Percentiles rank a stretch among this genome's conserved stretches.
Conservation (phyloP, 805 yeast species). For the Cyberlindnera bimundalis region DNA sequence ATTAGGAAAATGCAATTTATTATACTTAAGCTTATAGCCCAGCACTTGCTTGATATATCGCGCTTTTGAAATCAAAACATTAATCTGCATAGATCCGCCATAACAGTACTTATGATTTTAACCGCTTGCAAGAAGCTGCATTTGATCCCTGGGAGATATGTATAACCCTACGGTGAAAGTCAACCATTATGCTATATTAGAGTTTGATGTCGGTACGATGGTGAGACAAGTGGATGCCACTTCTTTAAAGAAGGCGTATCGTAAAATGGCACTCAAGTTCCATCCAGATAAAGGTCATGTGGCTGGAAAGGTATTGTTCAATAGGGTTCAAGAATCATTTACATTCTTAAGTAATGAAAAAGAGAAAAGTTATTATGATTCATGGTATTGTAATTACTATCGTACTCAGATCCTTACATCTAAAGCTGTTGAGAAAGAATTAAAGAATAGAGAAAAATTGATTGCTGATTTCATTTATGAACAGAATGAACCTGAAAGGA, state of each 20-base stretch:
- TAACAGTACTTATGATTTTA: too few relatives aligned
- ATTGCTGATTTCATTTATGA: neutral
- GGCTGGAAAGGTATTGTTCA: slow-evolving; percentile 18
- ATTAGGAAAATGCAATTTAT: too few relatives aligned
- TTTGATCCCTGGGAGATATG: too few relatives aligned
- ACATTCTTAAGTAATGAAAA: slow-evolving; percentile 12
- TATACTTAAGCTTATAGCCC: too few relatives aligned
- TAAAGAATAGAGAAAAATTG: slow-evolving; percentile 1
- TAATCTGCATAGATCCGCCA: too few relatives aligned
- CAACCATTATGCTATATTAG: slow-evolving; percentile 62
- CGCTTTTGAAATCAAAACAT: too few relatives aligned
- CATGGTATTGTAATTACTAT: slow-evolving; percentile 18
- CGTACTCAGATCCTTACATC: slow-evolving; percentile 9
- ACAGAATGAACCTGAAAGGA: neutral
- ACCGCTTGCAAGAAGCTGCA: too few relatives aligned
- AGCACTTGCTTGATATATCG: too few relatives aligned
- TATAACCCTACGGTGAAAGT: slow-evolving; percentile 17
- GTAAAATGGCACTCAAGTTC: slow-evolving; percentile 61
- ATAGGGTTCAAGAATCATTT: slow-evolving; percentile 16
- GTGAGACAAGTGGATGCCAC: slow-evolving; percentile 31
- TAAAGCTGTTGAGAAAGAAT: slow-evolving; percentile 1
- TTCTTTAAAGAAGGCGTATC: slow-evolving; percentile 70
- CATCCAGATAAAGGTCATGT: slow-evolving; percentile 74
- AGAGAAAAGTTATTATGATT: slow-evolving; percentile 9
- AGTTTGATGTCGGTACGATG: slow-evolving; percentile 45